Evolutionary conservation across 2,329 filamentous ascomycete genomes (phyloP).

Genomic region (Periconia digitata): DNA sequence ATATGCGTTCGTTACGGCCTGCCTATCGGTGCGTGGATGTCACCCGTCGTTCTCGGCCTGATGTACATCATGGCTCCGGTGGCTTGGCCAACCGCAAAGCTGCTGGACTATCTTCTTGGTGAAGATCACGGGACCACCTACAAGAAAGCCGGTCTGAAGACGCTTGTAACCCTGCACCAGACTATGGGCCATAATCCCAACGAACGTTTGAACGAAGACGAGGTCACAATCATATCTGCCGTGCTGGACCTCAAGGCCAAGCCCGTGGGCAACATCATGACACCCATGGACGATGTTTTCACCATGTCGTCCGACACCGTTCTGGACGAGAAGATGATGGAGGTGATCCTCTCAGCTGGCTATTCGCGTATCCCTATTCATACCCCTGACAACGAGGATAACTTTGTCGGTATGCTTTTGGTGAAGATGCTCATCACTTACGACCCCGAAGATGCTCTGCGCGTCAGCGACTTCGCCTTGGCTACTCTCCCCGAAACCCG

Average conservation of each 20-base stretch:
- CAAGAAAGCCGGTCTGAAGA: conserved; percentile 97
- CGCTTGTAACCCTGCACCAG: conserved; percentile 90
- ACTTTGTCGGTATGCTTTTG: conserved; percentile 96
- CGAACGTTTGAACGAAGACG: conserved; percentile 91
- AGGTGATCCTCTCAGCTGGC: conserved; percentile 86
- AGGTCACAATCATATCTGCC: conserved; percentile 97
- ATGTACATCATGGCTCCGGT: conserved; percentile 93
- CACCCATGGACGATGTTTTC: conserved; percentile 96
- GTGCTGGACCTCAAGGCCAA: conserved; percentile 97
- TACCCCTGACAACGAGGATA: conserved; percentile 75
- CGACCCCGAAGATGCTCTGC: conserved; percentile 87
- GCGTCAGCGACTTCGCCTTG: conserved; percentile 85
- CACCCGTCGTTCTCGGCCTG: conserved; percentile 78
- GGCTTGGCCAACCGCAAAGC: conserved; percentile 92
- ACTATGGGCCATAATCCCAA: conserved; percentile 79
- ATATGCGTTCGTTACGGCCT: conserved; percentile 95
- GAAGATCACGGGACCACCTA: conserved; percentile 96
- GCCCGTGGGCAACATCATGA: conserved; percentile 94
- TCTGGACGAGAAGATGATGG: conserved; percentile 91
- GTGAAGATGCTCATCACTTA: conserved; percentile 98
- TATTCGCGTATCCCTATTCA: conserved; percentile 97
- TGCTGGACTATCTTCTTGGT: conserved; percentile 89
- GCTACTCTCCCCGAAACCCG: conserved; percentile 94
- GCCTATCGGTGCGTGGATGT: conserved; percentile 91
- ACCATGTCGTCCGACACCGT: conserved; percentile 95